Evolutionary conservation across 805 yeast genomes (phyloP), one percentile per base, ranked within the genome.

Genomic region (Cyberlindnera veronae): DNA sequence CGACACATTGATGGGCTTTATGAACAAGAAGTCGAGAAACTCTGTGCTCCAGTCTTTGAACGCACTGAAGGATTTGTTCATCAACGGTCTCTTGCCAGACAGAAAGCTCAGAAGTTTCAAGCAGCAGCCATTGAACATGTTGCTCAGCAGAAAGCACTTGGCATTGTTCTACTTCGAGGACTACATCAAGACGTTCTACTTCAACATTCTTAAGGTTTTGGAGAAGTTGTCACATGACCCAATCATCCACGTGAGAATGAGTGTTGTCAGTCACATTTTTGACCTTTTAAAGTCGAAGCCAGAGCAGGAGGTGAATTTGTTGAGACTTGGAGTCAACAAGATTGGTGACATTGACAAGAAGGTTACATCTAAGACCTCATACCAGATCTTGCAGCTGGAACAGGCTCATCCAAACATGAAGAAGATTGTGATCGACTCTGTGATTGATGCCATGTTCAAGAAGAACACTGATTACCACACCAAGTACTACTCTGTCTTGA

Each of bases 331-430:
- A 38, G 93, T 89, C 33, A 93, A 93, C 62, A 93, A 93, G 61
- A 71, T 93, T 27, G 99, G 99, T 65, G 99, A 93, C 60, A 75
- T 76, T 32, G 96, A 91, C 48, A 84, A 86, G 47, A 88, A 88
- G 59, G 96, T 93, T 5, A 78, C 95, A 1, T 84, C 98, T 1
- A 86, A 86, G 57, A 78, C 95, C 1, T 89, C 97, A 5, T 87
- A 77, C 61, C 80, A 82, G 48, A 66, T 93, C 33, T 70, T 90
- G 48, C 82, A 83, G 53, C 65, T 89, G 30, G 85, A 93, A 61
- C 95, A 87, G 61, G 83, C 81, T 4, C 99, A 93, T 61, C 99
- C 99, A 15, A 93, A 93, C 36, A 93, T 93, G 98, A 91, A 89
- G 62, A 67, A 76, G 38, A 78, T 91, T 42, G 71, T 93, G 29